Evolutionary conservation across 139 green algal genomes (phyloP).

Genomic region (Chlamydomonas schloesseri): DNA sequence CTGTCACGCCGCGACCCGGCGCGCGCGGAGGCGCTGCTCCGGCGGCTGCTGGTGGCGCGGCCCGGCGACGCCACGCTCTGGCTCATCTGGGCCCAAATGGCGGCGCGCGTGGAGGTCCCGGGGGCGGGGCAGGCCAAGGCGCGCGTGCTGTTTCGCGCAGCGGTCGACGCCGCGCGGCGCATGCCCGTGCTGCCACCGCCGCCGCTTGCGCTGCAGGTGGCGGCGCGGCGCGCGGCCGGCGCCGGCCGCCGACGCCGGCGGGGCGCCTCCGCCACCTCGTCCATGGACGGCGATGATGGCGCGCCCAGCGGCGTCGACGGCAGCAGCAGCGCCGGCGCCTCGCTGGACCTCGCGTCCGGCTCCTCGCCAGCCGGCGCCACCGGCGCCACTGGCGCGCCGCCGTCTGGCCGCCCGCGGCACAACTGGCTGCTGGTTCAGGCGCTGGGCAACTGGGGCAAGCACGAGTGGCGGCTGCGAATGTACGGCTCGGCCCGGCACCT

Average conservation of each 20-base stretch:
- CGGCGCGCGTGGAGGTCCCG: slow-evolving; percentile 26
- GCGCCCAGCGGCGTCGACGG: too few relatives aligned
- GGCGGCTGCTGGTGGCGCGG: slow-evolving; percentile 2
- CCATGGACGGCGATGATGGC: not conserved
- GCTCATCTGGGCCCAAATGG: slow-evolving; percentile 75
- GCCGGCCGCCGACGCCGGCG: not conserved
- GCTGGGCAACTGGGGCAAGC: slow-evolving; percentile 64
- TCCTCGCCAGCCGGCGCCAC: not conserved
- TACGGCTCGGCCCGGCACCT: slow-evolving; percentile 64
- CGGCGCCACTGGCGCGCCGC: not conserved
- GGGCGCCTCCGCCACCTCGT: not conserved
- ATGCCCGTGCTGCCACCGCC: slow-evolving; percentile 31
- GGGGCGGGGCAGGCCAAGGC: slow-evolving; percentile 30
- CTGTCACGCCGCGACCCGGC: not conserved
- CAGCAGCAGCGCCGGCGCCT: too few relatives aligned
- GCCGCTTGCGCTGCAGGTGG: slow-evolving; percentile 18
- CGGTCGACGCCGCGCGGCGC: slow-evolving; percentile 46
- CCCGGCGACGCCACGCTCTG: slow-evolving; percentile 39
- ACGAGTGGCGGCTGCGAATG: slow-evolving; percentile 64
- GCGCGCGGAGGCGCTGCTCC: slow-evolving; percentile 10
- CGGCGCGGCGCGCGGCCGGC: not conserved
- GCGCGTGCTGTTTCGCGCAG: slow-evolving; percentile 65
- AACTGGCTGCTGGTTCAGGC: slow-evolving; percentile 54
- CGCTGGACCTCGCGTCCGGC: not conserved
- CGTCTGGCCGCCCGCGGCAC: not conserved